phyloP scores from a whole-genome alignment of 768 basidiomycete genomes.

The Leccinum imitatum region DNA sequence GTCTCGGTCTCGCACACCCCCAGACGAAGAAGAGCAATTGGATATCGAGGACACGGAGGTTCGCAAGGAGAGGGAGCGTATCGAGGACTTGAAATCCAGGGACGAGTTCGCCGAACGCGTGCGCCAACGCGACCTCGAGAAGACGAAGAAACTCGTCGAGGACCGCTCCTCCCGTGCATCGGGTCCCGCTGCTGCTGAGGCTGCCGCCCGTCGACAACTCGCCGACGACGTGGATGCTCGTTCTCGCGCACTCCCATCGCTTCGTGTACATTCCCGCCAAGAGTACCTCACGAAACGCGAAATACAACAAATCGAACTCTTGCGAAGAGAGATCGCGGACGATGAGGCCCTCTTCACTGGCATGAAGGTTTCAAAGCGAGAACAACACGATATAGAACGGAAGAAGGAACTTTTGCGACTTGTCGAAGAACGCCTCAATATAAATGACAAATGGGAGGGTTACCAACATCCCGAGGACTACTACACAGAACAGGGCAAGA shows the following conservation, averaged over 20 bases:
- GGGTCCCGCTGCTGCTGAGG: conserved; percentile 74
- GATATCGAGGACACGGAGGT: conserved; percentile 75
- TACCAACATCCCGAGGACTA: conserved; percentile 98
- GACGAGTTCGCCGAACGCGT: conserved; percentile 94
- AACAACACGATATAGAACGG: conserved; percentile 74
- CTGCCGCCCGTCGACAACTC: conserved; percentile 73
- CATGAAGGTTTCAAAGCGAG: conserved; percentile 86
- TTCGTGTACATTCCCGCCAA: conserved; percentile 88
- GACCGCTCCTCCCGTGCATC: conserved; percentile 81
- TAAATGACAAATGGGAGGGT: conserved; percentile 94
- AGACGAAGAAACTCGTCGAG: conserved; percentile 87
- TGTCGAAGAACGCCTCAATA: conserved; percentile 91
- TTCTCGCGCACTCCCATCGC: conserved; percentile 54
- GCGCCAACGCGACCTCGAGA: conserved; percentile 75
- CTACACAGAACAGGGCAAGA: conserved; percentile 96
- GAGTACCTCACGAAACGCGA: conserved; percentile 97
- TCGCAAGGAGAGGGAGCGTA: conserved; percentile 68
- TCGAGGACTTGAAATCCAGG: conserved; percentile 79
- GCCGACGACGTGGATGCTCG: conserved; percentile 76
- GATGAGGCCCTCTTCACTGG: conserved; percentile 89
- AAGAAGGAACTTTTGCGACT: conserved; percentile 92
- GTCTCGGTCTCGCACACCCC: conserved; percentile 25
- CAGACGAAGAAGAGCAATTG: conserved; percentile 39
- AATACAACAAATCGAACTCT: conserved; percentile 90
- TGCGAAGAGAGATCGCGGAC: conserved; percentile 91